A percentile compares a stretch with the other conserved stretches of the same genome.
These are phyloP conservation scores for Quillaja saponaria DNA, from an alignment of 306 rosid species.

Conservation along the genomic window DNA sequence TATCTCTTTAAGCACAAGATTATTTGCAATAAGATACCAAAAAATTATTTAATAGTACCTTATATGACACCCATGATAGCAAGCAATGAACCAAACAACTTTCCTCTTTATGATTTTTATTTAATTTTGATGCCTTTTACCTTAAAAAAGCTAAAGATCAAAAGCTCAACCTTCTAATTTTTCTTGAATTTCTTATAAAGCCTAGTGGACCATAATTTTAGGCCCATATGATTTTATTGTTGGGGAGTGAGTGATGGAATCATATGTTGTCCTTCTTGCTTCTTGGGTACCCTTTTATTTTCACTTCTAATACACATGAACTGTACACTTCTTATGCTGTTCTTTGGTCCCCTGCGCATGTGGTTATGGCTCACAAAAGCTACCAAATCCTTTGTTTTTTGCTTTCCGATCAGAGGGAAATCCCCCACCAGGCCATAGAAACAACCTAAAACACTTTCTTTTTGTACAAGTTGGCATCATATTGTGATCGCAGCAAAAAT, in stretches of 20 bases:
- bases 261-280: conserved; percentile 5
- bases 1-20: no score
- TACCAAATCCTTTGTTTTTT: conserved; percentile 1
- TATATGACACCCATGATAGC: background rate
- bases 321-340: conserved; percentile 6
- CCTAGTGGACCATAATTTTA: conserved; percentile 1
- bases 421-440: background rate
- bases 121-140: background rate
- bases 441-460: no score
- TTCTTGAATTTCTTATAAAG: background rate
- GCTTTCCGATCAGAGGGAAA: conserved; percentile 9
- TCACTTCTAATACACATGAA: conserved; percentile 16
- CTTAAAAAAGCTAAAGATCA: background rate
- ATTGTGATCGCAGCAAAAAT: no score
- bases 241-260: background rate
- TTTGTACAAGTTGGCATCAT: no score
- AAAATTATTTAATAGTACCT: background rate
- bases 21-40: no score
- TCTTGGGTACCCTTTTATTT: background rate
- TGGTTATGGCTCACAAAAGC: conserved; percentile 17
- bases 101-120: no score
- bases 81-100: conserved; percentile 10
- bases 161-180: background rate
- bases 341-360: conserved; percentile 34
- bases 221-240: conserved; percentile 30